Base-by-base conservation (phyloP, 1,139 yeast genomes). In the Nakaseomyces sp. region DNA sequence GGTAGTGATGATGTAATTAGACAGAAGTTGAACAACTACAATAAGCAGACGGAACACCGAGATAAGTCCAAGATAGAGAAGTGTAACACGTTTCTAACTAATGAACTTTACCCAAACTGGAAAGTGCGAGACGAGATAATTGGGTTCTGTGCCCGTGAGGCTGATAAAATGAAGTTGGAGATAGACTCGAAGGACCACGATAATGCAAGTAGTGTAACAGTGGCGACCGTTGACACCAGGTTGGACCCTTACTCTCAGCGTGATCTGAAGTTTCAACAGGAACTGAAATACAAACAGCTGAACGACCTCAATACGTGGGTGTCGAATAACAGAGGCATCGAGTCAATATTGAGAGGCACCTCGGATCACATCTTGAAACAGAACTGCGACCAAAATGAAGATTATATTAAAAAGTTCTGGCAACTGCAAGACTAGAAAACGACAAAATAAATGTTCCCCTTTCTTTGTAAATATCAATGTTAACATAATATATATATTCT, bases 201-300 rank as follows among this genome's bases (percentile, higher is more conserved):
- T 8, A 12, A 16, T n/a, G n/a, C n/a, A 17, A 40, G 39, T 7
- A 19, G 36, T 8, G 39, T 2, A n/a, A n/a, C n/a, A n/a, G 31
- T 16, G 24, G 47, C 54, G 4, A 44, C 47, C 43, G 49, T 58
- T 38, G 60, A 60, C 15, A 55, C 63, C 3, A 55, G 73, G 25
- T 49, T 70, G 5, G 76, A 74, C 51, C 77, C 79, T 0, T 74
- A 74, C 48, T 73, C 71, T 3, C 61, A 64, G 9, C 63, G 68
- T 42, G 73, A 71, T 40, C 40, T 58, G 12, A 49, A 56, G 19
- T 59, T 58, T 5, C 55, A 58, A 18, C 55, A 58, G 19, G 61
- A 61, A 13, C 43, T 49, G 5, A 58, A 57, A 39, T 64, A 58
- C 40, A 43, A 33, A 3, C 59, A 61, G 16, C 60, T 65, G 35